phyloP scores from a whole-genome alignment of 257 asterid genomes.

The Solanum chaucha region DNA sequence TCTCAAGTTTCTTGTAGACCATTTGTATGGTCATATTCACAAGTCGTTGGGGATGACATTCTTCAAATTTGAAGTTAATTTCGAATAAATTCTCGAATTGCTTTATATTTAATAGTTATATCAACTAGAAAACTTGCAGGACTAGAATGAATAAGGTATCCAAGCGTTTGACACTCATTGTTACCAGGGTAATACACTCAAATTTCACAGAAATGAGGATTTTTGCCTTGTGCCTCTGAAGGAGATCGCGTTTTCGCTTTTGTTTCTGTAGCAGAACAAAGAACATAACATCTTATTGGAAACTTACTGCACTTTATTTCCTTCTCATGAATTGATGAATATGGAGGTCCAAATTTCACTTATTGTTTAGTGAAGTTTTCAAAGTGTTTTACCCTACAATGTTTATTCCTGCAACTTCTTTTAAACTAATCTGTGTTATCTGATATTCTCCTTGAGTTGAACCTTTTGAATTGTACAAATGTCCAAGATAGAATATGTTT shows the following conservation, averaged over 20 bases:
- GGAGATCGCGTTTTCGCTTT: not conserved
- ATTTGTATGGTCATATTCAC: not conserved
- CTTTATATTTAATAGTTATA: not conserved
- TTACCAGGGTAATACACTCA: not conserved
- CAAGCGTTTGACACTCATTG: not conserved
- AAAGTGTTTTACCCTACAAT: not conserved
- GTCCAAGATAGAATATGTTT: conserved; percentile 13
- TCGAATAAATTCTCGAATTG: not conserved
- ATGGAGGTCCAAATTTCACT: not conserved
- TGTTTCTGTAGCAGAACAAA: not conserved
- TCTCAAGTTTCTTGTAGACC: not conserved
- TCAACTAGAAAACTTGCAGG: not conserved
- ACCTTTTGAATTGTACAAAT: not conserved
- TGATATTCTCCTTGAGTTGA: not conserved
- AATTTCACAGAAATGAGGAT: not conserved
- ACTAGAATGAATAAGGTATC: not conserved
- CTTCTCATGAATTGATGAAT: not conserved
- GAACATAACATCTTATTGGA: not conserved
- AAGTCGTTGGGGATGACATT: not conserved
- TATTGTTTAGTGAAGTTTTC: not conserved
- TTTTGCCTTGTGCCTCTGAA: not conserved
- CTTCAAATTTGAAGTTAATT: not conserved
- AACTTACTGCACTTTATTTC: not conserved
- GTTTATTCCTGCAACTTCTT: not conserved
- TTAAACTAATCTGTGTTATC: not conserved